Conservation (phyloP, 2,329 filamentous ascomycete species). For the Aspergillus cejpii region DNA sequence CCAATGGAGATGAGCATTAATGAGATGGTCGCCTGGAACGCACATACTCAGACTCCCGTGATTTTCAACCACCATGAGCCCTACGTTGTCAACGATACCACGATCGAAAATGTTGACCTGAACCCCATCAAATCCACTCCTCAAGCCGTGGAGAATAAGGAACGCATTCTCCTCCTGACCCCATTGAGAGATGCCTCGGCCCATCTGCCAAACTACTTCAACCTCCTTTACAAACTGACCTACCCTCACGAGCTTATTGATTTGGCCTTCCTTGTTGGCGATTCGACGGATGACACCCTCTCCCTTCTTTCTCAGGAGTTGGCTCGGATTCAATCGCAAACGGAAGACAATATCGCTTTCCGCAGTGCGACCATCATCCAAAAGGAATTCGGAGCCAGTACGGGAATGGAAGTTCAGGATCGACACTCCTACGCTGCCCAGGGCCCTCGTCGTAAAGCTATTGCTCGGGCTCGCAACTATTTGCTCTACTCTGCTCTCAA, state of each 20-base stretch:
- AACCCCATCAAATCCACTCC: constrained; percentile 76
- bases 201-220: constrained; percentile 84
- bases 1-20: constrained; percentile 92
- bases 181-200: constrained; percentile 82
- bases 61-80: constrained; percentile 93
- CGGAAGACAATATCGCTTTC: constrained; percentile 71
- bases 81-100: constrained; percentile 71
- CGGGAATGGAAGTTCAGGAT: constrained; percentile 74
- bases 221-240: constrained; percentile 78
- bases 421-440: constrained; percentile 83
- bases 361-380: constrained; percentile 75
- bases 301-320: constrained; percentile 80
- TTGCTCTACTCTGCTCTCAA: constrained; percentile 76
- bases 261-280: constrained; percentile 86
- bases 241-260: constrained; percentile 96
- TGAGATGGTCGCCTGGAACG: constrained; percentile 83
- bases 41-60: constrained; percentile 83
- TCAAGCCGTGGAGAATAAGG: constrained; percentile 70
- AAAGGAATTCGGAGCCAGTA: constrained; percentile 76
- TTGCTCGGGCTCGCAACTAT: constrained; percentile 89
- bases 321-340: constrained; percentile 75
- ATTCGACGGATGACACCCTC: constrained; percentile 84
- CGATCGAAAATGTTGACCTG: constrained; percentile 73
- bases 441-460: constrained; percentile 79
- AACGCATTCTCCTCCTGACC: constrained; percentile 85